phyloP scores from a whole-genome alignment of 371 early-diverging fungal species.

The Blyttiomyces sp. region DNA sequence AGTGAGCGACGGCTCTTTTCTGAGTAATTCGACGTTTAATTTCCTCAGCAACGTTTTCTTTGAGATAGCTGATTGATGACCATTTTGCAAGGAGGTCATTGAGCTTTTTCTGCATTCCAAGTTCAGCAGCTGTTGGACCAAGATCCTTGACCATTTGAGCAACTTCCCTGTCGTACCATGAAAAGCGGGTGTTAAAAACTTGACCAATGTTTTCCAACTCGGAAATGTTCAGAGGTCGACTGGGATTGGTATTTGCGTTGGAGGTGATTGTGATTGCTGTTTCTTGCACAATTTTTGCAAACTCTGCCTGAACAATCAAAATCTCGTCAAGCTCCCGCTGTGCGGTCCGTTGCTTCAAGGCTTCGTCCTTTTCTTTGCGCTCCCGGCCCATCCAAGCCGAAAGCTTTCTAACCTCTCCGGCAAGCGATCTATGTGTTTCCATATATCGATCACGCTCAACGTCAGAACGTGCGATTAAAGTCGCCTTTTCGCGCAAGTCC shows the following conservation, averaged over 20 bases:
- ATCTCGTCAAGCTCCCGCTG: neutral
- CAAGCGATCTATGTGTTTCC: neutral
- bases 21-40: neutral
- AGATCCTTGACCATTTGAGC: neutral
- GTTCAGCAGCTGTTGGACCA: neutral
- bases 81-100: neutral
- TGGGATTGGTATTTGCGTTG: neutral
- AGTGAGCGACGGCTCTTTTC: neutral
- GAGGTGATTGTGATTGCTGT: neutral
- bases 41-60: neutral
- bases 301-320: constrained; percentile 10
- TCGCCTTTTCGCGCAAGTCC: neutral
- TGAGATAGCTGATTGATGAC: neutral
- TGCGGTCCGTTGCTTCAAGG: neutral
- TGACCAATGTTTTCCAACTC: neutral
- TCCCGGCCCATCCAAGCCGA: neutral
- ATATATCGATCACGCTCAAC: neutral
- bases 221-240: neutral
- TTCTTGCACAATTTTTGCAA: constrained; percentile 2
- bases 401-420: neutral
- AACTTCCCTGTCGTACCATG: constrained; percentile 4
- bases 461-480: neutral
- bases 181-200: neutral
- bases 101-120: neutral
- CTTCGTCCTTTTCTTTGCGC: neutral